Base-by-base conservation (phyloP, 202 grass and related monocot species). In the Elaeis oleifera region DNA sequence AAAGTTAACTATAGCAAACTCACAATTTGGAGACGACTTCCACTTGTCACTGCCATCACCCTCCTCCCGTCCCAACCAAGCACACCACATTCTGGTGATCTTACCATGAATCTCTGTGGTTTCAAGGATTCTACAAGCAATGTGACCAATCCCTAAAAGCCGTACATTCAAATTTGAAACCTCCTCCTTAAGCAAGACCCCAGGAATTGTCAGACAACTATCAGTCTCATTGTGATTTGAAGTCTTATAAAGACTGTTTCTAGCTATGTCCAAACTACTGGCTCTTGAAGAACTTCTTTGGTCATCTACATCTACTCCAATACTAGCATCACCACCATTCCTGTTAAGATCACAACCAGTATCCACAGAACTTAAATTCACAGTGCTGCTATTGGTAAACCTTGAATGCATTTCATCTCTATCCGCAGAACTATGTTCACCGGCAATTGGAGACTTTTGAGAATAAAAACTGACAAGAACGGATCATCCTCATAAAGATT, bases 71-170 rank as follows among this genome's bases (percentile, higher is more conserved):
- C 88, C 88, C 66, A 82, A 65, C 94, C 94, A 99, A 59, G 88
- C 94, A 77, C 94, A 99, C 88, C 88, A 89, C 55, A 99, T 94
- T 56, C 80, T 94, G 67, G 58, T 84, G 25, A 94, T 65, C 82
- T 86, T 89, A 69, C 74, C 72, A 44, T 16, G 32, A 44, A 36
- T 62, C 24, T 94, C 67, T 29, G 60, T 85, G 57, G 57, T 74
- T 84, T 89, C 81, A 48, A 54, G 67, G 18, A 89, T 75, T 84
- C 75, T 81, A 65, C 84, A 99, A 64, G 88, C 74, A 67, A 89
- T 75, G 66, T 79, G 76, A 72, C 94, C 94, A 70, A 78, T 77
- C 6, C 94, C 94, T 59, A 99, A 64, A 63, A 86, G 69, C 73
- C 81, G 80, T 11, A 84, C 85, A 28, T 54, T 71, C 51, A 99